Evolutionary conservation across 1,139 yeast genomes (phyloP).

Genomic region (Lodderomyces oxycetoniae): DNA sequence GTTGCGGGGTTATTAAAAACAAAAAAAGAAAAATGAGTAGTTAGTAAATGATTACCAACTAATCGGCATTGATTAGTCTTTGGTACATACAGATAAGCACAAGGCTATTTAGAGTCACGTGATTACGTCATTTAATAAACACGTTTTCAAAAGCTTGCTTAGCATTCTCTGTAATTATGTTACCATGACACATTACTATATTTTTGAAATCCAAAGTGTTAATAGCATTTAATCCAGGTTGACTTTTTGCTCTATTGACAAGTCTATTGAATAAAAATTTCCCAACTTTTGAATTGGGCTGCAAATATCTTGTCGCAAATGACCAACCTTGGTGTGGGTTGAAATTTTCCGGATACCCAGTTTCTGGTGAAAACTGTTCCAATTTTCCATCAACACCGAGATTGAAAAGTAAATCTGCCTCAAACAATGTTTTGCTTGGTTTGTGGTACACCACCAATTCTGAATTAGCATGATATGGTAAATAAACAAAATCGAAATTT

Average conservation of each 20-base stretch:
- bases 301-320: constrained; percentile 31
- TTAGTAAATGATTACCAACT: too few relatives aligned
- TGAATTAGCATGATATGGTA: constrained; percentile 51
- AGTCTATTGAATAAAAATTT: constrained; percentile 27
- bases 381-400: constrained; percentile 27
- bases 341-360: constrained; percentile 28
- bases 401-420: constrained; percentile 56
- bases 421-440: constrained; percentile 42
- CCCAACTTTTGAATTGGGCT: constrained; percentile 36
- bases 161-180: constrained; percentile 44
- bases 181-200: constrained; percentile 58
- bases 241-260: constrained; percentile 16
- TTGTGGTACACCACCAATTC: constrained; percentile 52
- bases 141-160: constrained; percentile 24
- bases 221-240: constrained; percentile 31
- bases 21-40: too few relatives aligned
- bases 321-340: constrained; percentile 41
- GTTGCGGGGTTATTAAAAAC: too few relatives aligned
- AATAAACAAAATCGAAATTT: constrained; percentile 50
- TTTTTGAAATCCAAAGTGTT: constrained; percentile 44
- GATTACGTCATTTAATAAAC: constrained; percentile 9
- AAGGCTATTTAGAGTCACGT: not conserved
- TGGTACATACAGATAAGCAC: too few relatives aligned
- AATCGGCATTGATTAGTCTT: too few relatives aligned
- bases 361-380: constrained; percentile 42